Conservation (phyloP, 345 rosid genomes). For the Brassica cretica region DNA sequence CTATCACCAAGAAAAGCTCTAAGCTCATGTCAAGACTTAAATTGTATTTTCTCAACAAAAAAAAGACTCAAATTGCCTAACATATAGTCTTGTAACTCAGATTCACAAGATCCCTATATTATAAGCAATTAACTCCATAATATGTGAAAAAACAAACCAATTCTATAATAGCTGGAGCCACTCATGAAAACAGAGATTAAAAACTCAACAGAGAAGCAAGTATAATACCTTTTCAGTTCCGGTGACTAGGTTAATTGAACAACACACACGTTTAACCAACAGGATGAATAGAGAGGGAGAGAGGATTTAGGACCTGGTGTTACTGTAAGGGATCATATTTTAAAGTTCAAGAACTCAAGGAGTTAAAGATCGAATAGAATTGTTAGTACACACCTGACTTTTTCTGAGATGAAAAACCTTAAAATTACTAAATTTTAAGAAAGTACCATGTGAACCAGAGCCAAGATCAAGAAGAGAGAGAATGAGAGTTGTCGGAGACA, state of each 20-base stretch:
- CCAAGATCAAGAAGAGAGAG: conserved; percentile 25
- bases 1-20: conserved; percentile 1
- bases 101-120: neutral
- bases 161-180: neutral
- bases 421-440: conserved; percentile 4
- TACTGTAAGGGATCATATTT: conserved; percentile 3
- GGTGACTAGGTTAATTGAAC: neutral
- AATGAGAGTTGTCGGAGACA: conserved; percentile 31
- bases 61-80: neutral
- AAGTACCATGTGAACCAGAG: conserved; percentile 39
- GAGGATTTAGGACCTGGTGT: neutral
- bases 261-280: conserved; percentile 1
- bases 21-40: neutral
- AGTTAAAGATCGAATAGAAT: conserved; percentile 10
- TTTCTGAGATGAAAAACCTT: conserved; percentile 23
- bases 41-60: no score
- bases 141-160: neutral
- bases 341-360: neutral
- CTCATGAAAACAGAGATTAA: neutral
- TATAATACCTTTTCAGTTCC: neutral
- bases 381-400: conserved; percentile 34
- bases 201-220: neutral
- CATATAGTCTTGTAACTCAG: conserved; percentile 10
- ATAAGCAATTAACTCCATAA: neutral
- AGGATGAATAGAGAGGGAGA: neutral